A percentile compares a stretch with the other conserved stretches of the same genome.
phyloP scores from a whole-genome alignment of 2,329 filamentous ascomycete genomes.

The Claviceps africana region DNA sequence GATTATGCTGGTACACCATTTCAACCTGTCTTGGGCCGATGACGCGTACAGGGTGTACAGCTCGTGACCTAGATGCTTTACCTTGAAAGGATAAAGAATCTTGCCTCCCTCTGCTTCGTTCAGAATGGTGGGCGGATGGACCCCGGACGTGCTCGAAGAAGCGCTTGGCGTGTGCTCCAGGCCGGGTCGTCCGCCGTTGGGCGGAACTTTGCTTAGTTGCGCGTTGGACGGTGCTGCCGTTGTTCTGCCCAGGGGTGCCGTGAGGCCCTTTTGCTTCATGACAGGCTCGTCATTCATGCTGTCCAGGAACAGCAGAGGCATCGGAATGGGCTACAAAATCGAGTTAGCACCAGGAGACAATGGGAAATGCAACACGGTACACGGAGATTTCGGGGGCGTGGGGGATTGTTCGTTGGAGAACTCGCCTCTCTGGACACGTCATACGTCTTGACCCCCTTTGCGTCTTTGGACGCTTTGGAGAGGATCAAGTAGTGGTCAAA shows the following conservation, averaged over 20 bases:
- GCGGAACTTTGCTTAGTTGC: constrained; percentile 41
- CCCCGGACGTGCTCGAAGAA: constrained; percentile 46
- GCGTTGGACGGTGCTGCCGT: constrained; percentile 45
- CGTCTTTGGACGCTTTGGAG: constrained; percentile 62
- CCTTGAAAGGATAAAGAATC: constrained; percentile 82
- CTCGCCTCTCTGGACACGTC: constrained; percentile 82
- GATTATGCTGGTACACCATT: constrained; percentile 90
- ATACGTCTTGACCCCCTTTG: constrained; percentile 66
- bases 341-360: not conserved
- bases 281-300: constrained; percentile 86
- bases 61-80: constrained; percentile 91
- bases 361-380: not conserved
- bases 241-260: constrained; percentile 44
- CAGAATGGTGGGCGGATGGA: constrained; percentile 21
- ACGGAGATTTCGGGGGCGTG: not conserved
- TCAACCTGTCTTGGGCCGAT: constrained; percentile 56
- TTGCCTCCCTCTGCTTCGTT: constrained; percentile 68
- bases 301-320: constrained; percentile 88
- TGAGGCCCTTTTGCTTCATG: constrained; percentile 65
- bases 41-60: constrained; percentile 83
- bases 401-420: not conserved
- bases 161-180: constrained; percentile 56
- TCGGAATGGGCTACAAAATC: constrained; percentile 60
- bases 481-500: constrained; percentile 96
- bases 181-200: constrained; percentile 40